Base-by-base conservation (phyloP, 2,329 filamentous ascomycete species). In the Sporothrix inflata region DNA sequence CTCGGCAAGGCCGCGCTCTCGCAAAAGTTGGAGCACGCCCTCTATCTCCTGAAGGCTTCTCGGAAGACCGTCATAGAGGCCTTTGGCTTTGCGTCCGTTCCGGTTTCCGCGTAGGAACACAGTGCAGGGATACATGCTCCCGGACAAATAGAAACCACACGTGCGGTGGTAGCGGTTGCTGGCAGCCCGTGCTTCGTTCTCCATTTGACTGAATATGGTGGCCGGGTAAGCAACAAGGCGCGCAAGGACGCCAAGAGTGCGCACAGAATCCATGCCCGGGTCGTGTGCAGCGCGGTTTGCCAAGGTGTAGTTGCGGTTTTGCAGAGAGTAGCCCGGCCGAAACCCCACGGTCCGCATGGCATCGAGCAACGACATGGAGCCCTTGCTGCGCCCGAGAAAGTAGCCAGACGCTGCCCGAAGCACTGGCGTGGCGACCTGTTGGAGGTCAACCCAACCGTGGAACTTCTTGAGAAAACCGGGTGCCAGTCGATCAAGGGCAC, bases 201-300 rank as follows among this genome's bases (percentile, higher is more conserved):
- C 9, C 21, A 65, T 3, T 5, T 11, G 9, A 14, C n/a, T 47
- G 38, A 65, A 19, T 2, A 24, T 2, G 8, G 6, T 7, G 4
- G 61, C 40, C 7, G 61, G 61, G 40, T 45, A 65, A 3, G 61
- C 61, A 3, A 65, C 61, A 11, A 65, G 38, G n/a, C 61, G 61
- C 5, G 61, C 61, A 5, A 65, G 38, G 11, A 47, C 40, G 34
- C 61, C 61, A 9, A 65, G 61, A 1, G 14, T n/a, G 5, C 61
- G 61, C 61, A 65, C 61, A n/a, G 61, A 40, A 27, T 65, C 40
- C 61, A 65, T 65, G 40, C 61, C 38, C 4, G 61, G 61, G 21
- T 65, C 61, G 38, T n/a, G 38, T 12, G 27, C 4, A 16, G 34
- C 7, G 30, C 57, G 5, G 14, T 60, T 9, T 3, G 3, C 27